These are phyloP conservation scores for Esteya vermicola DNA, from an alignment of 2,329 filamentous ascomycete genomes.

Conservation along the genomic window DNA sequence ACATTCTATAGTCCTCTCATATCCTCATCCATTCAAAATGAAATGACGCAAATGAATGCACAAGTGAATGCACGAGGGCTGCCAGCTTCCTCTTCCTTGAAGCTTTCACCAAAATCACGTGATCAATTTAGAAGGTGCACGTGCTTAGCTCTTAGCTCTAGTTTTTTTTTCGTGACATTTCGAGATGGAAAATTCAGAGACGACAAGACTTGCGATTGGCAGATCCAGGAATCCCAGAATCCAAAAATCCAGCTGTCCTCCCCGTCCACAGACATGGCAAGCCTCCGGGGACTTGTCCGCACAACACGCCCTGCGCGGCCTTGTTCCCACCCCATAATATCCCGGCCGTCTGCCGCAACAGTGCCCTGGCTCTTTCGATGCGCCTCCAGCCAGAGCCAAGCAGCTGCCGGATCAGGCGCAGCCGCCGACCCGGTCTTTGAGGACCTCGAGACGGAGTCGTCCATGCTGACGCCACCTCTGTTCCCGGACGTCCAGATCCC, in stretches of 20 bases:
- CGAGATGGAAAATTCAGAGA: too few relatives aligned
- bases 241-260: not conserved
- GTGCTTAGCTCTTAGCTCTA: not conserved
- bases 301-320: constrained; percentile 9
- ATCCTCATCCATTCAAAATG: too few relatives aligned
- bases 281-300: constrained; percentile 25
- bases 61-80: too few relatives aligned
- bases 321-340: not conserved
- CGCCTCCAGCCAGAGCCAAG: constrained; percentile 25
- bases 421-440: constrained; percentile 19
- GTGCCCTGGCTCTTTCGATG: constrained; percentile 24
- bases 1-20: too few relatives aligned
- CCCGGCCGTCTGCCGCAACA: not conserved
- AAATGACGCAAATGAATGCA: too few relatives aligned
- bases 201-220: not conserved
- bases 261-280: constrained; percentile 20
- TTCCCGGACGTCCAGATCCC: constrained; percentile 22
- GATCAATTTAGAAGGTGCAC: not conserved
- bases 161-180: not conserved
- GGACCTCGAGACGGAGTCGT: constrained; percentile 37
- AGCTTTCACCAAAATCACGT: not conserved
- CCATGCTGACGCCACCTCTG: constrained; percentile 27
- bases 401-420: constrained; percentile 12
- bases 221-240: not conserved
- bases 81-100: not conserved